Conservation (phyloP, 148 eudicot species). For the Fallopia convolvulus region DNA sequence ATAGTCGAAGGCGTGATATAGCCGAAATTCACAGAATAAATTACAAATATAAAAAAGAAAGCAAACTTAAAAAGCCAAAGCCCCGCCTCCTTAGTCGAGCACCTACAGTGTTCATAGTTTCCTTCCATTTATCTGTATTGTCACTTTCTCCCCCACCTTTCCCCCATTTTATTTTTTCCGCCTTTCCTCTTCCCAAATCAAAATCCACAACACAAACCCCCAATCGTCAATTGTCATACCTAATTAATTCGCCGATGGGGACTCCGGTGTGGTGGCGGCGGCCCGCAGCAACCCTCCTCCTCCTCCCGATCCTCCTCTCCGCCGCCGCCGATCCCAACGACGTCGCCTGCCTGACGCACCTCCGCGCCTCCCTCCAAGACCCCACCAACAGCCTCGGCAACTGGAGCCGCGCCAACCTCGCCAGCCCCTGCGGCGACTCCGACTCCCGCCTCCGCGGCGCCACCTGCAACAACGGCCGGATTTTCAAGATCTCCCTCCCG, state of each 20-base stretch:
- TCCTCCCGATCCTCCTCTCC: neutral
- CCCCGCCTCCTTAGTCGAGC: neutral
- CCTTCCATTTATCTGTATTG: neutral
- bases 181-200: neutral
- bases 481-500: slow-evolving; percentile 49
- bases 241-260: neutral
- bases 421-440: slow-evolving; percentile 46
- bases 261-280: neutral
- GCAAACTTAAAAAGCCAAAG: neutral
- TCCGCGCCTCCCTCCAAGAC: slow-evolving; percentile 36
- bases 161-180: neutral
- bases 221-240: neutral
- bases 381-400: slow-evolving; percentile 35
- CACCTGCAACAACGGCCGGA: slow-evolving; percentile 71
- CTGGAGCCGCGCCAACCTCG: slow-evolving; percentile 39
- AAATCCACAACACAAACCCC: neutral
- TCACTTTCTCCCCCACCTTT: slow-evolving; percentile 4
- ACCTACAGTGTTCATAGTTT: neutral
- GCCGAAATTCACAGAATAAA: neutral
- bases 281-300: neutral
- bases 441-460: slow-evolving; percentile 42
- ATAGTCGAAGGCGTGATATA: neutral
- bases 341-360: slow-evolving; percentile 39
- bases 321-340: slow-evolving; percentile 42
- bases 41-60: neutral